These are phyloP conservation scores for Hymenoscyphus occultus DNA, from an alignment of 2,329 filamentous ascomycete genomes.

Conservation along the genomic window DNA sequence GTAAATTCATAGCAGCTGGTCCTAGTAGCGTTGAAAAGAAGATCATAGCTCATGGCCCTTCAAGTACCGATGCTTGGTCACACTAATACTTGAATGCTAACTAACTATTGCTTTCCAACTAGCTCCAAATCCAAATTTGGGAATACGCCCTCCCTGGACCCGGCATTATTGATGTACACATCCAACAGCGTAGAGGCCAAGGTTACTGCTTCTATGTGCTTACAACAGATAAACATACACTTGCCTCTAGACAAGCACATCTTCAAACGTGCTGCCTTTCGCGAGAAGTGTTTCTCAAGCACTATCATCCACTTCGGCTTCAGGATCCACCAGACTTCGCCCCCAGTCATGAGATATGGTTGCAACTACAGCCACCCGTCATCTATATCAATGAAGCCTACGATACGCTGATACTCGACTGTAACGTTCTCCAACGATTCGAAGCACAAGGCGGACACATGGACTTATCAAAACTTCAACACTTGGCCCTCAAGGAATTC, in stretches of 20 bases:
- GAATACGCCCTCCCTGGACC: background rate
- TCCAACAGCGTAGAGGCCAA: background rate
- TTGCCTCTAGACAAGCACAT: background rate
- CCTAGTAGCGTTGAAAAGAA: too few species aligned
- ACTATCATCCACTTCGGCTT: background rate
- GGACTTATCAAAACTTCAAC: background rate
- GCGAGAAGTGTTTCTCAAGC: background rate
- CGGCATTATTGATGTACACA: background rate
- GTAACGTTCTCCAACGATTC: background rate
- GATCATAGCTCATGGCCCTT: too few species aligned
- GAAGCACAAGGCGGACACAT: background rate
- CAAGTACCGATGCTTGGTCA: background rate
- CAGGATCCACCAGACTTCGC: background rate
- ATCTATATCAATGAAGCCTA: background rate
- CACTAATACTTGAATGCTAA: background rate
- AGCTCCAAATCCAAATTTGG: background rate
- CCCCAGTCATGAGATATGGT: background rate
- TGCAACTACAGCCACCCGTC: background rate
- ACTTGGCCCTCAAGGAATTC: background rate
- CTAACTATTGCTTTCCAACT: background rate
- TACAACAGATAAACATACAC: constrained; percentile 1
- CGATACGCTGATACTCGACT: background rate
- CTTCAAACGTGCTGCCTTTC: background rate
- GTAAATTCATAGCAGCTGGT: too few species aligned
- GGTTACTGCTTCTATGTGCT: background rate